Percentiles rank a stretch among this genome's conserved stretches.
phyloP scores from a whole-genome alignment of 2,329 filamentous ascomycete genomes.

The Paracoccidioides lutzii region DNA sequence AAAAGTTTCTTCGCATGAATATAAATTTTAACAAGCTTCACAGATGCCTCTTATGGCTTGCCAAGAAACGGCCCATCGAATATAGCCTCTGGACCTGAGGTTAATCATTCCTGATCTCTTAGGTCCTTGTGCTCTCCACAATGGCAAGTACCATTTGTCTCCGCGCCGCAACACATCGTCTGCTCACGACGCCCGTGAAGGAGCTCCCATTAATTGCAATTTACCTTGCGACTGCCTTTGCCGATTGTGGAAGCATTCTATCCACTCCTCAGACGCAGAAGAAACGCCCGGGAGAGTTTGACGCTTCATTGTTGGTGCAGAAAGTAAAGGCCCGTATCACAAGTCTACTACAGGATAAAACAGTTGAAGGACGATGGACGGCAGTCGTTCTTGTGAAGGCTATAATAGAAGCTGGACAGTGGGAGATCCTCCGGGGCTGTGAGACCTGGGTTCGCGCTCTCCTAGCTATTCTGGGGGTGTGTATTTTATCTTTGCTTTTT shows the following conservation, averaged over 20 bases:
- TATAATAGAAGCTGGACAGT: constrained; percentile 67
- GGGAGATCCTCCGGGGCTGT: constrained; percentile 62
- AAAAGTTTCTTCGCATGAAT: neutral
- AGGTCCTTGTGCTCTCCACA: neutral
- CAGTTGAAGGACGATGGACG: constrained; percentile 59
- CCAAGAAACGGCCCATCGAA: neutral
- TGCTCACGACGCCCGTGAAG: constrained; percentile 57
- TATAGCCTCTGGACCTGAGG: neutral
- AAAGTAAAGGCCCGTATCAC: constrained; percentile 69
- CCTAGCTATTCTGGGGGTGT: constrained; percentile 58
- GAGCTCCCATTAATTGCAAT: constrained; percentile 64
- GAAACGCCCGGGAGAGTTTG: constrained; percentile 49
- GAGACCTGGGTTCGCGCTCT: constrained; percentile 68
- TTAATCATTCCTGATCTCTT: neutral
- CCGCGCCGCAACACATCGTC: constrained; percentile 34
- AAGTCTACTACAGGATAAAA: constrained; percentile 65
- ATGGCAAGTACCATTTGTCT: constrained; percentile 25
- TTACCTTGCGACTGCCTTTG: constrained; percentile 47
- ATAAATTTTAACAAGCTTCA: neutral
- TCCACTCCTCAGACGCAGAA: constrained; percentile 48
- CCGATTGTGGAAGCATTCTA: constrained; percentile 45
- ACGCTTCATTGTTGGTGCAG: constrained; percentile 59
- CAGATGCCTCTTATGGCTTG: neutral
- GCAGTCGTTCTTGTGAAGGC: constrained; percentile 70
- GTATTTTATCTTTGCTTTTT: constrained; percentile 6